Evolutionary conservation across 768 basidiomycete species (phyloP), one percentile per base, ranked within the genome.

Genomic region (Phlebiopsis gigantea): DNA sequence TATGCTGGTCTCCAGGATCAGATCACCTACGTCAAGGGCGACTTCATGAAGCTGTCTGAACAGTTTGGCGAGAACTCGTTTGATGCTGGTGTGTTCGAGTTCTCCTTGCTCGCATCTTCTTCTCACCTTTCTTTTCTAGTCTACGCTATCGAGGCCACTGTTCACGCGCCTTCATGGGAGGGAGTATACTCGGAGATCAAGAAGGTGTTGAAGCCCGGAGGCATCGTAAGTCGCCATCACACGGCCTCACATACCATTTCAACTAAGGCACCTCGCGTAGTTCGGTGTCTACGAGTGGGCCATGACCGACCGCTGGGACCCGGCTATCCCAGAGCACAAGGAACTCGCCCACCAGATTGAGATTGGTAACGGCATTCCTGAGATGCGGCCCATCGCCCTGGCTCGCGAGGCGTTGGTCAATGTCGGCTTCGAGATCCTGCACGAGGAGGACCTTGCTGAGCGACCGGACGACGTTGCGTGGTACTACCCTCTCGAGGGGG

Each of bases 231-330:
- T 82, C 26, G 1, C 22, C 26, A 55, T 46, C n/a, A 21, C 22
- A 5, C 2, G 1, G 44, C 60, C 4, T 19, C 15, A 31, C 4
- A 15, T 39, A n/a, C 30, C 41, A 46, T 9, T 19, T 9, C 29
- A 15, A 44, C 39, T 50, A 8, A 58, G 29, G n/a, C n/a, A 17
- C 30, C 6, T 39, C 22, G 0, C 41, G 0, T 59, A 95, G 90
- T 97, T 97, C 71, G 96, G 95, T 67, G 90, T 98, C 34, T 99
- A 98, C 73, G 97, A 98, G 70, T 99, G 96, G 96, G 87, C 85
- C 72, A 98, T 99, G 97, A 98, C 97, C 19, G 94, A 98, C 71
- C 69, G 72, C 2, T 95, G 95, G 91, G 89, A 98, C 72, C 81
- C 90, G 39, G 80, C 88, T 46, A 88, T 79, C 68, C 89, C 93